Evolutionary conservation across 495 filamentous ascomycete species (phyloP), one percentile per base, ranked within the genome.

Genomic region (Penicillium ochrochloron): DNA sequence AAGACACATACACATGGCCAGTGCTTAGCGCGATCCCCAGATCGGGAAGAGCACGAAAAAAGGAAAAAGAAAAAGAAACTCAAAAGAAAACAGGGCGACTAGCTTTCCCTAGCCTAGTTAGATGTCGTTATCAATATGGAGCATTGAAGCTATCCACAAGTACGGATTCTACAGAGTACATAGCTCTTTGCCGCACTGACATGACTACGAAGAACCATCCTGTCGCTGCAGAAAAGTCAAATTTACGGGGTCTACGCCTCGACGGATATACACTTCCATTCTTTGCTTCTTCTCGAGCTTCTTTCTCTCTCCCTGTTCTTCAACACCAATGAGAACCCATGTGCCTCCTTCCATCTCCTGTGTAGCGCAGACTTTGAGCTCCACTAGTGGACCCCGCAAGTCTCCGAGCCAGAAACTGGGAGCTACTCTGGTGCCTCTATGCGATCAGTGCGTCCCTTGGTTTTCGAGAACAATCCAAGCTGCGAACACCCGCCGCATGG

Each of bases 371-470:
- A 52, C 56, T 27, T 59, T 35, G 25, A 44, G 33, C 48, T 66
- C 66, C 68, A 68, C 69, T 42, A 9, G 63, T 66, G 69, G 69
- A 66, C 51, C 34, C 60, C 44, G 67, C 63, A 61, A 64, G 27
- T 58, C 57, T 50, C 63, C 62, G 44, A 48, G 19, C 19, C 44
- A 48, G 44, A 3, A 56, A 57, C 59, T 34, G 29, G 48, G 44
- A 57, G 62, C 34, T 59, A 29, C 34, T 27, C 31, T 59, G 35
- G 51, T 37, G 62, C 29, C 8, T 44, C 25, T 57, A 34, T 67
- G 60, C 37, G 70, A 73, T 68, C 70, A 68, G 59, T 68, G 70
- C 70, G 68, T 64, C 58, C 57, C 41, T 54, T 51, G 50, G 66
- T 51, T 56, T 68, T 72, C 65, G 51, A 53, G 65, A 68, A 69